phyloP scores from a whole-genome alignment of 148 eudicot species.

The Agrostemma githago region DNA sequence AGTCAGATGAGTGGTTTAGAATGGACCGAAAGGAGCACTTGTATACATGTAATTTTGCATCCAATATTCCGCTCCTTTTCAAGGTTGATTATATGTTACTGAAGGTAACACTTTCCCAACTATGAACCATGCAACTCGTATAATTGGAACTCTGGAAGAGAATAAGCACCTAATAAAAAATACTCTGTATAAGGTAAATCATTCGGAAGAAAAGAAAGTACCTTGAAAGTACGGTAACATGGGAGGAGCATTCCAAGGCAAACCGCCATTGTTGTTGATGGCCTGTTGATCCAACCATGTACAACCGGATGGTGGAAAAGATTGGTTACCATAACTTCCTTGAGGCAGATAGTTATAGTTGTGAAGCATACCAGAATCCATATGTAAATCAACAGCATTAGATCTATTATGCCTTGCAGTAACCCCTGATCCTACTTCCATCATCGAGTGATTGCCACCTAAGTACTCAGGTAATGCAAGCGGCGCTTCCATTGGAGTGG shows the following conservation, averaged over 20 bases:
- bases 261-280: conserved; percentile 35
- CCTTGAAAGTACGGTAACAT: conserved; percentile 60
- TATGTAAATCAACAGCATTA: conserved; percentile 36
- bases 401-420: conserved; percentile 37
- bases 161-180: background rate
- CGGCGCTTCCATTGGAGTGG: conserved; percentile 41
- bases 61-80: background rate
- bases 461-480: conserved; percentile 41
- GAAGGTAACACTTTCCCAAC: background rate
- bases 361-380: conserved; percentile 40
- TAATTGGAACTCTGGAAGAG: background rate
- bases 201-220: conserved; percentile 21
- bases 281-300: conserved; percentile 67
- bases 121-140: background rate
- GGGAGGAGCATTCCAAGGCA: conserved; percentile 51
- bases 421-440: conserved; percentile 41
- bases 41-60: background rate
- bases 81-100: background rate
- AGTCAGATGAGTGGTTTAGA: no score
- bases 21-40: background rate
- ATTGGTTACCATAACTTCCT: conserved; percentile 52
- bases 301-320: conserved; percentile 44
- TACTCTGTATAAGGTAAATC: background rate
- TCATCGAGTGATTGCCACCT: conserved; percentile 28
- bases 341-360: conserved; percentile 40